Conservation (phyloP, 2,329 filamentous ascomycete genomes). For the Stachybotrys chlorohalonatus region DNA sequence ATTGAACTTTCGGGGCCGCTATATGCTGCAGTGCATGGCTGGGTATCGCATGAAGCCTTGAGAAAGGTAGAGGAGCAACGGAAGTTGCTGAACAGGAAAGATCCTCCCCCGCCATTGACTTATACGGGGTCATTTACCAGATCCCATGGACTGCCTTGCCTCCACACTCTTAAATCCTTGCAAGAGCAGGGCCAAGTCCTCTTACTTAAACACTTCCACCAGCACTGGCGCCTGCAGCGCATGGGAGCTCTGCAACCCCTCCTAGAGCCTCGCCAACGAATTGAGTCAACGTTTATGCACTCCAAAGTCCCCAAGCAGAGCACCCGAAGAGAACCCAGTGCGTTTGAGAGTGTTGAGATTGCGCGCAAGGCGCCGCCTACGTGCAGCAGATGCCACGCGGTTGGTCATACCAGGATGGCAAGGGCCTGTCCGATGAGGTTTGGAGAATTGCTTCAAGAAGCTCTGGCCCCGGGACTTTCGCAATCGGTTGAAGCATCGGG, state of each 20-base stretch:
- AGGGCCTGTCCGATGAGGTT: too few species aligned
- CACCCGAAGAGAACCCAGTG: background rate
- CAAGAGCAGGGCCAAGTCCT: background rate
- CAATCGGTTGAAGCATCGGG: too few species aligned
- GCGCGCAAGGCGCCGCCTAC: background rate
- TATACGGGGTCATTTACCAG: background rate
- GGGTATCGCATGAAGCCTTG: background rate
- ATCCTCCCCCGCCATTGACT: too few species aligned
- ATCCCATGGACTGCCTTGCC: background rate
- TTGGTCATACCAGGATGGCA: too few species aligned
- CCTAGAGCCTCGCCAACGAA: background rate
- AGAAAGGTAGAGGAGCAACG: background rate
- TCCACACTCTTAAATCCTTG: slow-evolving; percentile 1
- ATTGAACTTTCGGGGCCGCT: background rate
- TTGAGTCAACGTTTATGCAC: background rate
- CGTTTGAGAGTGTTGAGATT: background rate
- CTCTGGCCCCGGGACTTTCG: too few species aligned
- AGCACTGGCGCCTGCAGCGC: slow-evolving; percentile 1
- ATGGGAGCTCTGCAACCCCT: background rate
- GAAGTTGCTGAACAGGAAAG: background rate
- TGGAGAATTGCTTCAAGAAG: too few species aligned
- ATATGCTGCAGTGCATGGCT: background rate
- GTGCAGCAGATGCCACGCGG: background rate
- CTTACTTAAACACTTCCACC: slow-evolving; percentile 1
- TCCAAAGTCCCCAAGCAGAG: background rate